phyloP scores from a whole-genome alignment of 169 alveolate genomes.

The Plasmodium vivax region DNA sequence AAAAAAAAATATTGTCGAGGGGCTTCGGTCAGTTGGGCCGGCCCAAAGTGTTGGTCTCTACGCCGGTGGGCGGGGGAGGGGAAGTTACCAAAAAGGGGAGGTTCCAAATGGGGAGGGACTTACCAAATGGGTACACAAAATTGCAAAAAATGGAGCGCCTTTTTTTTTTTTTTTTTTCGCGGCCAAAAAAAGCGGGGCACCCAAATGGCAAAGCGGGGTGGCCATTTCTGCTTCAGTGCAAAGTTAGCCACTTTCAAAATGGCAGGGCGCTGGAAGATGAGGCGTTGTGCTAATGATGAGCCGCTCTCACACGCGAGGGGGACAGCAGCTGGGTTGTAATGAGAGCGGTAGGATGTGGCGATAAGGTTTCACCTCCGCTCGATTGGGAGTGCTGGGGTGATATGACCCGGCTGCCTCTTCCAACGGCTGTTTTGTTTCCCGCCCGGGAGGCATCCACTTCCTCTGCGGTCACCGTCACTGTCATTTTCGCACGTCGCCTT shows the following conservation, averaged over 20 bases:
- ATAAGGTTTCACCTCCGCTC: not conserved
- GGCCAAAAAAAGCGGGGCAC: not conserved
- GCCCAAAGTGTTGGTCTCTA: not conserved
- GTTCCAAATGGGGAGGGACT: not conserved
- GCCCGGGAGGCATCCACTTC: not conserved
- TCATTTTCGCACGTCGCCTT: not conserved
- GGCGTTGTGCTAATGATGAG: not conserved
- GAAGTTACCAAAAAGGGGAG: not conserved
- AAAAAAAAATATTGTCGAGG: not conserved
- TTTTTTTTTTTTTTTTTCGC: not conserved
- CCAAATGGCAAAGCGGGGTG: not conserved
- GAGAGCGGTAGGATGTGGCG: not conserved
- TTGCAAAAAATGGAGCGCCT: not conserved
- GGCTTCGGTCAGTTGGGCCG: not conserved
- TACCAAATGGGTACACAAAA: not conserved
- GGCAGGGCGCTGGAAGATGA: not conserved
- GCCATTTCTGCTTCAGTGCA: not conserved
- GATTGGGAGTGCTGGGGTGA: not conserved
- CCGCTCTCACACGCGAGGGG: not conserved
- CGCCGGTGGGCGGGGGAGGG: not conserved
- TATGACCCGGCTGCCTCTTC: not conserved
- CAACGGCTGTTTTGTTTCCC: not conserved
- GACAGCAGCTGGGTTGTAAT: not conserved
- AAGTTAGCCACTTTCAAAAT: not conserved
- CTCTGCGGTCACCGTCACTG: not conserved